Conservation (phyloP, 495 filamentous ascomycete species). For the Tetracladium setigerum region DNA sequence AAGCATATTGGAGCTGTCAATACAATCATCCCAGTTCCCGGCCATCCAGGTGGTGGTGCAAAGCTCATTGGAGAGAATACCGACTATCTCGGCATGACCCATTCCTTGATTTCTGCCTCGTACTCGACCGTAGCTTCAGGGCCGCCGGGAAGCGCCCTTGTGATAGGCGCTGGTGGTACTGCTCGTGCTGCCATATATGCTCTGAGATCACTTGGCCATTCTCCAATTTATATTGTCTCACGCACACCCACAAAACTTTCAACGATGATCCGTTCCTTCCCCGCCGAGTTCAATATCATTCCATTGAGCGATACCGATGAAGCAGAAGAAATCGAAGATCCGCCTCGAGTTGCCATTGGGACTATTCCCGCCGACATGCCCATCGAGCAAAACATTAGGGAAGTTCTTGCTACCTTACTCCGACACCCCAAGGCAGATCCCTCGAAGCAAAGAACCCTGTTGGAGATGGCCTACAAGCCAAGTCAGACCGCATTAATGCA, state of each 20-base stretch:
- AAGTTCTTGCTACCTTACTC: constrained; percentile 58
- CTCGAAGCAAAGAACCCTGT: constrained; percentile 48
- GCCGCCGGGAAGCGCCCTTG: constrained; percentile 46
- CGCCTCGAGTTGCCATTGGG: constrained; percentile 72
- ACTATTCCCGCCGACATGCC: constrained; percentile 87
- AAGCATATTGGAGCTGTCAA: constrained; percentile 88
- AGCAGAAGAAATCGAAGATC: constrained; percentile 33
- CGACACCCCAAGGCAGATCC: constrained; percentile 35
- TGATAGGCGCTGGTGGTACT: constrained; percentile 88
- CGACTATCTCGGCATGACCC: constrained; percentile 90
- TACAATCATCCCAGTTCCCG: constrained; percentile 62
- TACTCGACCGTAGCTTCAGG: constrained; percentile 10
- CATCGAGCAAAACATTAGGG: constrained; percentile 64
- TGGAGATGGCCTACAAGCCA: constrained; percentile 98
- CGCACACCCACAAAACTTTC: constrained; percentile 61
- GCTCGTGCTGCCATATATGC: constrained; percentile 88
- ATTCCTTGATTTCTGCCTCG: constrained; percentile 56
- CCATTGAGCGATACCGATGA: constrained; percentile 47
- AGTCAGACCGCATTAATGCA: constrained; percentile 76
- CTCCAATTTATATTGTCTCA: constrained; percentile 81
- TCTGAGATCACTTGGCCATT: constrained; percentile 73
- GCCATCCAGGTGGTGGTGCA: constrained; percentile 26
- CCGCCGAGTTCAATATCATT: constrained; percentile 63
- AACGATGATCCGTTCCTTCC: constrained; percentile 64
- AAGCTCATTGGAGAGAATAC: constrained; percentile 82